Base-by-base conservation (phyloP, 2,329 filamentous ascomycete species). In the Xylariales sp. region DNA sequence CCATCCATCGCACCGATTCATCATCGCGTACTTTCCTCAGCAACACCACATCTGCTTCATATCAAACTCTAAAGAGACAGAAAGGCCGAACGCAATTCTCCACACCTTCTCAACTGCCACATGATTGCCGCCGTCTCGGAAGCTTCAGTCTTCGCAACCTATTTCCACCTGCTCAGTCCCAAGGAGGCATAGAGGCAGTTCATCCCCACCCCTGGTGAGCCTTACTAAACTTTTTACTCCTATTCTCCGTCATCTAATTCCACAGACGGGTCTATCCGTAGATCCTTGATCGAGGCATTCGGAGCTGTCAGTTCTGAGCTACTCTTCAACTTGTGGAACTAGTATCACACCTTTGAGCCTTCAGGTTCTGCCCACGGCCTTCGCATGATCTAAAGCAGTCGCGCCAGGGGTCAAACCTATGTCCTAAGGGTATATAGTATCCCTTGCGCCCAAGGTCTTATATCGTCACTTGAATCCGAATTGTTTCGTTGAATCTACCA, bases 391-490 rank as follows among this genome's bases (percentile, higher is more conserved):
- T 40, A 47, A 53, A 54, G 52, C 51, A 53, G 57, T 52, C 40
- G 48, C 56, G 46, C 50, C 52, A 51, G 47, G 41, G 48, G 48
- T 47, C 31, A 34, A 38, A 33, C 31, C 36, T 24, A 20, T 12
- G 6, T 5, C 38, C 43, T 48, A 31, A 46, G 41, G 40, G 48
- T 64, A 65, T 67, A 63, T 64, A 68, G 60, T 61, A 56, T 60
- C 54, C 52, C 53, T 52, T 48, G 43, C 50, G 51, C 51, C 53
- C 42, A 46, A 50, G 54, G 57, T 61, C 56, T 57, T 59, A 57
- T 18, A 14, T 14, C 28, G 12, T n/a, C 15, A 10, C 25, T 22
- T 28, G 14, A 20, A 7, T 20, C n/a, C n/a, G n/a, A n/a, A n/a
- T n/a, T n/a, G n/a, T n/a, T n/a, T n/a, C n/a, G n/a, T n/a, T n/a